Evolutionary conservation across 177 flowering plant species (phyloP).

Genomic region (Telopea speciosissima): DNA sequence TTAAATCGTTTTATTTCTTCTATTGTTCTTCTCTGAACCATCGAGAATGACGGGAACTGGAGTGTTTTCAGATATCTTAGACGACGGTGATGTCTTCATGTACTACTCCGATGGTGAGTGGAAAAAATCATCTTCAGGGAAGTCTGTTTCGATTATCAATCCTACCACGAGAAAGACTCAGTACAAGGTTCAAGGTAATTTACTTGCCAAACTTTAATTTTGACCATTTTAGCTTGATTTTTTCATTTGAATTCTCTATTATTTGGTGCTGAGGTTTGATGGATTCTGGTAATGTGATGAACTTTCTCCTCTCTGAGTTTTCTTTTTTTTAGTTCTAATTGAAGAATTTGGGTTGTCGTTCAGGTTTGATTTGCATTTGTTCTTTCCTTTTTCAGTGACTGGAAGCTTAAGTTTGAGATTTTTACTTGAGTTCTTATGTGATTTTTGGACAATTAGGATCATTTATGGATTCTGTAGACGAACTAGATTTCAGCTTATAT

Average conservation of each 20-base stretch:
- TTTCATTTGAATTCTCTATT: too few relatives aligned
- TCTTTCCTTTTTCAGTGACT: too few relatives aligned
- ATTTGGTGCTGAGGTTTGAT: too few relatives aligned
- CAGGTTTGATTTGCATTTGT: not conserved
- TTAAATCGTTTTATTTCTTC: not conserved
- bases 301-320: not conserved
- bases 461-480: not conserved
- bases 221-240: too few relatives aligned
- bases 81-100: constrained; percentile 84
- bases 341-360: not conserved
- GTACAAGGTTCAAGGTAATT: constrained; percentile 88
- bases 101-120: constrained; percentile 92
- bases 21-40: not conserved
- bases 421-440: too few relatives aligned
- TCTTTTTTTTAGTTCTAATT: too few relatives aligned
- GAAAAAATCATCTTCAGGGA: constrained; percentile 77
- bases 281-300: too few relatives aligned
- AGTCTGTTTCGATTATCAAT: constrained; percentile 75
- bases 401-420: too few relatives aligned
- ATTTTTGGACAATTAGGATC: too few relatives aligned
- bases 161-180: constrained; percentile 85
- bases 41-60: constrained; percentile 56
- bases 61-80: constrained; percentile 75
- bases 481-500: not conserved
- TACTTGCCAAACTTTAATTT: not conserved